These are phyloP conservation scores for Metschnikowia anglica DNA, from an alignment of 805 yeast genomes.

Conservation along the genomic window DNA sequence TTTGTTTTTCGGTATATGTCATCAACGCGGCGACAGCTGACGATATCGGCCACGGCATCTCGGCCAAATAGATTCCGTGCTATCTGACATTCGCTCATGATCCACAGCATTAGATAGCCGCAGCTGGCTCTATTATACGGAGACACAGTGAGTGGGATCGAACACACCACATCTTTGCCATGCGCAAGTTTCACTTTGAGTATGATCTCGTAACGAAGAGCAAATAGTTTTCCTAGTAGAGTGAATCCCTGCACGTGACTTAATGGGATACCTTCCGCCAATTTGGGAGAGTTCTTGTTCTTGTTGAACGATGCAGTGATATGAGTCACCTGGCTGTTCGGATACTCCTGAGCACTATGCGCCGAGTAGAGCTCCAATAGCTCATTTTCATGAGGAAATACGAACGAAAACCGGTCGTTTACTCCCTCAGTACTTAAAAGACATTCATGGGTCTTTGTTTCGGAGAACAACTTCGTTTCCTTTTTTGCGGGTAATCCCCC, in stretches of 20 bases:
- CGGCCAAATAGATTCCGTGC: constrained; percentile 42
- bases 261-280: constrained; percentile 41
- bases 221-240: constrained; percentile 49
- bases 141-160: constrained; percentile 53
- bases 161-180: constrained; percentile 49
- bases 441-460: constrained; percentile 27
- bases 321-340: constrained; percentile 10
- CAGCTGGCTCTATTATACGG: constrained; percentile 52
- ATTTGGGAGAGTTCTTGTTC: constrained; percentile 24
- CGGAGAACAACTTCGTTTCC: constrained; percentile 41
- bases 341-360: background rate
- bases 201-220: constrained; percentile 50
- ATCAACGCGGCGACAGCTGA: constrained; percentile 19
- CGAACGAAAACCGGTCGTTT: constrained; percentile 24
- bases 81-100: constrained; percentile 49
- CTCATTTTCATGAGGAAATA: constrained; percentile 39
- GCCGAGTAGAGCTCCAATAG: constrained; percentile 27
- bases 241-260: constrained; percentile 53
- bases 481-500: constrained; percentile 49
- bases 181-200: constrained; percentile 49
- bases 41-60: constrained; percentile 25
- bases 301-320: constrained; percentile 22
- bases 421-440: constrained; percentile 31
- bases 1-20: constrained; percentile 24
- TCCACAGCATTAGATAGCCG: constrained; percentile 51